phyloP scores from a whole-genome alignment of 306 rosid genomes.

The barrel medic (Medicago truncatula) region MtrunA17r5.0-ANR NC_053043.1:44408501-44409000 shows the following conservation, averaged over 20 bases:
- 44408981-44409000: not conserved
- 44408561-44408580: constrained; percentile 18
- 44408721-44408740: constrained; percentile 41
- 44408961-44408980: not conserved
- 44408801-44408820: not conserved
- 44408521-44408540: constrained; percentile 63
- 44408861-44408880: not conserved
- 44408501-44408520: constrained; percentile 93
- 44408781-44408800: not conserved
- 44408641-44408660: constrained; percentile 30
- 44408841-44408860: too few species aligned
- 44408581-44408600: not conserved
- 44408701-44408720: not conserved
- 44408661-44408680: not conserved
- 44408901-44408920: not conserved
- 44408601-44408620: not conserved
- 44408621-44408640: constrained; percentile 17
- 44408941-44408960: too few species aligned
- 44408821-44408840: too few species aligned
- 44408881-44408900: too few species aligned
- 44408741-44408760: constrained; percentile 19
- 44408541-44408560: not conserved
- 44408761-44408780: constrained; percentile 36
- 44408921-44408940: too few species aligned
- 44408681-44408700: constrained; percentile 3